These are phyloP conservation scores for Venturia nashicola DNA, from an alignment of 2,329 filamentous ascomycete species.

Conservation along the genomic window DNA sequence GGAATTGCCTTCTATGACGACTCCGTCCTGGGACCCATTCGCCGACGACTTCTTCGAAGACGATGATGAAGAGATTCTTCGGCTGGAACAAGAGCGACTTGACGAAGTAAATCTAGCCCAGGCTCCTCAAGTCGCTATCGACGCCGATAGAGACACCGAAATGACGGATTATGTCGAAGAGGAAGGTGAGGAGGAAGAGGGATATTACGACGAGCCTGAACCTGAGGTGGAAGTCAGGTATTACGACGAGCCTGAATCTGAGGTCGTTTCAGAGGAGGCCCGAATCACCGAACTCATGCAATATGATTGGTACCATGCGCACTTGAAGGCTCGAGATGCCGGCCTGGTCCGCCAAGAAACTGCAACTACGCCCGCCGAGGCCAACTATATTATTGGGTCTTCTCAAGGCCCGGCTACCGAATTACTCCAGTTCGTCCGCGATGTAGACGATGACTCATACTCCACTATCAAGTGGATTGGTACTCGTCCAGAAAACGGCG, in stretches of 20 bases:
- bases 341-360: not conserved
- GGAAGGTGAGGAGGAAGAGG: not conserved
- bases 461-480: not conserved
- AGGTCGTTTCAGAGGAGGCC: not conserved
- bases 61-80: not conserved
- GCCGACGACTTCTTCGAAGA: not conserved
- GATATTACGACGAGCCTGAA: not conserved
- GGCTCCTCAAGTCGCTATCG: not conserved
- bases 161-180: not conserved
- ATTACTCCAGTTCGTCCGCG: not conserved
- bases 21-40: not conserved
- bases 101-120: not conserved
- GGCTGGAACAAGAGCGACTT: not conserved
- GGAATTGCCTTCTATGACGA: not conserved
- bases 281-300: not conserved
- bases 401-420: not conserved
- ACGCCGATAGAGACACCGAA: not conserved
- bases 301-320: not conserved
- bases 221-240: not conserved
- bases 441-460: not conserved
- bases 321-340: not conserved
- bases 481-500: not conserved
- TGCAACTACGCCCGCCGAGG: not conserved
- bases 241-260: not conserved
- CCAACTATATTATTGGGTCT: not conserved